A percentile compares a stretch with the other conserved stretches of the same genome.
Evolutionary conservation across 1,139 yeast genomes (phyloP).

Genomic region (Hyphopichia wangnamkhiaoensis): DNA sequence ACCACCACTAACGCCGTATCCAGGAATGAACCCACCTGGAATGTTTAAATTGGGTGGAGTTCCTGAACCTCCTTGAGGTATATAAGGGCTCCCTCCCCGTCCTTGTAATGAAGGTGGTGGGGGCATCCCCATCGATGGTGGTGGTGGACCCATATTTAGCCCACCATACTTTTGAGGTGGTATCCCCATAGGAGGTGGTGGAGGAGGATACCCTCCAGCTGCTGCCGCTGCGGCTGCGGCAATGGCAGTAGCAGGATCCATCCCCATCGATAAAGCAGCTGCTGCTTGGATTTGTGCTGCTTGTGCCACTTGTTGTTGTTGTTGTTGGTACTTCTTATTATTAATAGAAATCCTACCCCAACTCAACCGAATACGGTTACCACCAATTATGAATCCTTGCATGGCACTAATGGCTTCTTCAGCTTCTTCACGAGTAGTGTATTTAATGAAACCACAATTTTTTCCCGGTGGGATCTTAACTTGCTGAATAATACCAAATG

Average conservation of each 20-base stretch:
- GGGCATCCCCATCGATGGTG: conserved; percentile 11
- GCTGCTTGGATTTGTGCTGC: conserved; percentile 39
- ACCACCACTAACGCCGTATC: conserved; percentile 2
- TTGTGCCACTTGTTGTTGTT: conserved; percentile 33
- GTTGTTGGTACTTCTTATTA: conserved; percentile 35
- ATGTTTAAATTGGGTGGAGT: conserved; percentile 3
- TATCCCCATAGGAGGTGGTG: conserved; percentile 6
- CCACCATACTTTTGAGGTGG: conserved; percentile 10
- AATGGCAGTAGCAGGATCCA: conserved; percentile 34
- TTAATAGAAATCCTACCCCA: conserved; percentile 72
- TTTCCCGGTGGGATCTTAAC: conserved; percentile 91
- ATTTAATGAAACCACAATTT: conserved; percentile 93
- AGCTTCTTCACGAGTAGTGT: conserved; percentile 75
- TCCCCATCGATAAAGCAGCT: conserved; percentile 37
- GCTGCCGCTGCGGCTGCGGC: conserved; percentile 28
- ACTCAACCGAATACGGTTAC: conserved; percentile 78
- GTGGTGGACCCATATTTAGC: conserved; percentile 7
- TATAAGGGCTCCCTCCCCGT: neutral
- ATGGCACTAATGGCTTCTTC: conserved; percentile 86
- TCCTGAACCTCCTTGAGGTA: conserved; percentile 3
- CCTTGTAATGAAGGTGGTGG: conserved; percentile 7
- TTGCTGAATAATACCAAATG: conserved; percentile 82
- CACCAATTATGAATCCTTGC: conserved; percentile 92
- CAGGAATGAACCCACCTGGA: conserved; percentile 4
- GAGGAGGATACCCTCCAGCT: conserved; percentile 19